These are phyloP conservation scores for Gracilaria domingensis DNA, from an alignment of 23 red algal species.

Conservation along the genomic window DNA sequence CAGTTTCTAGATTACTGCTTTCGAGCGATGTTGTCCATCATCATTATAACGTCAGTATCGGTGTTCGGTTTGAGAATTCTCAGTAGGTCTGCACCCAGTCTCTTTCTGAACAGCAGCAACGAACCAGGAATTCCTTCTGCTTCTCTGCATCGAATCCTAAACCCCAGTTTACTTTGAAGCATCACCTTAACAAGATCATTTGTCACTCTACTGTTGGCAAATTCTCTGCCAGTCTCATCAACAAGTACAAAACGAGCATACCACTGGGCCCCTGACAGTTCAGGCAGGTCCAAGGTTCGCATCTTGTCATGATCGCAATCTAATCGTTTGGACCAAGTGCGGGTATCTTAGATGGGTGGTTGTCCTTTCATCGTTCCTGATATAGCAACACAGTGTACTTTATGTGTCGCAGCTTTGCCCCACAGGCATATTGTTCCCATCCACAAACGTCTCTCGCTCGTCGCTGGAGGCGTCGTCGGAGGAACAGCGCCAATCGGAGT, in stretches of 20 bases:
- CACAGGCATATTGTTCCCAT: neutral
- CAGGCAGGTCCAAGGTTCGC: constrained; percentile 14
- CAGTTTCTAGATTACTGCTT: neutral
- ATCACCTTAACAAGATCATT: constrained; percentile 57
- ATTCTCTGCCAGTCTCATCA: constrained; percentile 23
- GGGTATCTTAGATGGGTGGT: constrained; percentile 18
- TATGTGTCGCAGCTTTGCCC: constrained; percentile 15
- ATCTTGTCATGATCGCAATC: constrained; percentile 51
- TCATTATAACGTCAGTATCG: constrained; percentile 4
- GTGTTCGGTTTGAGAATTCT: constrained; percentile 62
- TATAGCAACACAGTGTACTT: constrained; percentile 70
- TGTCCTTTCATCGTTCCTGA: neutral
- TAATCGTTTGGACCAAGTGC: constrained; percentile 58
- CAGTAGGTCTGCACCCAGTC: constrained; percentile 39
- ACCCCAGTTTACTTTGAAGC: constrained; percentile 45
- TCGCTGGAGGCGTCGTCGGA: constrained; percentile 10
- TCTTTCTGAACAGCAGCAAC: constrained; percentile 52
- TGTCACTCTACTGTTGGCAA: neutral
- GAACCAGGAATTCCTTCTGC: constrained; percentile 32
- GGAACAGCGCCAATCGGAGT: constrained; percentile 24
- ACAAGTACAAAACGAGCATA: constrained; percentile 51
- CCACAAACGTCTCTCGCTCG: constrained; percentile 30
- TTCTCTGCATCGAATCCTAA: constrained; percentile 75
- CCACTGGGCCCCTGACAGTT: constrained; percentile 60
- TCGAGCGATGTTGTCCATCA: neutral